Conservation (phyloP, 768 basidiomycete species). For the Suillus subluteus region DNA sequence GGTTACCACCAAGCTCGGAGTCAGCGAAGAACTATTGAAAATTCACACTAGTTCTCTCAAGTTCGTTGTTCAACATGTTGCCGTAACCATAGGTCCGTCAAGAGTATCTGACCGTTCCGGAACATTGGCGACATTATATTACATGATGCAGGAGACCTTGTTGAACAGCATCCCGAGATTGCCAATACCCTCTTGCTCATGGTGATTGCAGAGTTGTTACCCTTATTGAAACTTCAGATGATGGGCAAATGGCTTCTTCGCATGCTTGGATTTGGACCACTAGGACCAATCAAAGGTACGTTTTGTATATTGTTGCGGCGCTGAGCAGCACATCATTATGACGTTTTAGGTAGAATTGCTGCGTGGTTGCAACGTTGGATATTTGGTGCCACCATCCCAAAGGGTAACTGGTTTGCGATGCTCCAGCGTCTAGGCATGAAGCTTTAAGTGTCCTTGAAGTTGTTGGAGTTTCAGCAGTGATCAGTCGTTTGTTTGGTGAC, state of each 20-base stretch:
- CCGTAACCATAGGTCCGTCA: conserved; percentile 27
- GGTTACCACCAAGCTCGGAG: conserved; percentile 22
- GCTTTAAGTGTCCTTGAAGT: neutral
- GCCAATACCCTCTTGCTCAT: conserved; percentile 27
- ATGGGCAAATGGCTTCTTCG: conserved; percentile 23
- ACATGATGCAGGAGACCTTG: conserved; percentile 35
- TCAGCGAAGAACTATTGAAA: conserved; percentile 28
- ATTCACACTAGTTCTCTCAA: conserved; percentile 28
- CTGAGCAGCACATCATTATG: neutral
- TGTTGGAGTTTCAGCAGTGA: neutral
- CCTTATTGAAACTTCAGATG: conserved; percentile 8
- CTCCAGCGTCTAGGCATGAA: conserved; percentile 4
- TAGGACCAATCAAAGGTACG: conserved; percentile 38
- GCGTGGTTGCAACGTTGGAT: neutral
- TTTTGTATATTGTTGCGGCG: neutral
- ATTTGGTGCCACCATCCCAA: neutral
- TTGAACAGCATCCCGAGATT: conserved; percentile 40
- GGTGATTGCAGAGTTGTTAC: conserved; percentile 9
- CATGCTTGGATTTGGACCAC: conserved; percentile 41
- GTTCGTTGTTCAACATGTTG: conserved; percentile 23
- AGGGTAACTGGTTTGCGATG: neutral
- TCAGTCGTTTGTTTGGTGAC: neutral
- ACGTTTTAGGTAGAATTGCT: neutral
- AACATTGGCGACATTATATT: neutral
- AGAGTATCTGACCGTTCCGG: neutral